Base-by-base conservation (phyloP, 176 grass and related monocot genomes). In the Oryza longistaminata region DNA sequence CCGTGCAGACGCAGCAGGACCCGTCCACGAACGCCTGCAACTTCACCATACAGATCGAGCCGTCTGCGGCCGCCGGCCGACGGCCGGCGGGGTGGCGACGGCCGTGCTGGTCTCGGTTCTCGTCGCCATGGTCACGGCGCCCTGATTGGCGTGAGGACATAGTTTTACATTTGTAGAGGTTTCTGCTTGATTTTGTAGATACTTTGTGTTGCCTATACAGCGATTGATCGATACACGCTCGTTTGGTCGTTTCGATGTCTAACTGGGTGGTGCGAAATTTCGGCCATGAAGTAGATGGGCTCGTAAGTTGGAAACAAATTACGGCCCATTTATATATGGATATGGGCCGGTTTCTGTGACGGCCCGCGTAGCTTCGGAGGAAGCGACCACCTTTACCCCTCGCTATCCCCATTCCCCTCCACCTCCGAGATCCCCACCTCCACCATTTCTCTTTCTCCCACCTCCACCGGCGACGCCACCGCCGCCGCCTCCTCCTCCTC, bases 21-120 rank as follows among this genome's bases (percentile, higher is more conserved):
- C 95, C 95, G 0, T 95, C 95, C 68, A 92, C 91, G 11, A 31
- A 53, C 22, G 70, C 83, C 7, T 95, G 95, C 82, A 93, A 85
- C 90, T 97, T 97, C 71, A 97, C 48, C 35, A 88, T 97, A 85
- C 91, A 97, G 81, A 89, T 96, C 84, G 14, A 6, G 17, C 29
- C 83, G 61, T 77, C 77, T 21, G 21, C 78, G 1, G 46, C 52
- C 5, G 66, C 43, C 58, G 37, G 74, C 48, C 24, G 70, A 0
- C 74, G 34, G 34, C 34, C 34, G 34, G 34, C 62, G 45, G 24
- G 15, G 25, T 3, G 50, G 21, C 27, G 15, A 25, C 2, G 17
- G 34, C 37, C 13, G 34, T 62, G 35, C 9, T 82, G 16, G 0
- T 78, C 50, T 9, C 55, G 37, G 26, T 62, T 46, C 71, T 35